These are phyloP conservation scores for Phoenix dactylifera DNA, from an alignment of 176 grass and related monocot genomes.

Conservation along the genomic window DNA sequence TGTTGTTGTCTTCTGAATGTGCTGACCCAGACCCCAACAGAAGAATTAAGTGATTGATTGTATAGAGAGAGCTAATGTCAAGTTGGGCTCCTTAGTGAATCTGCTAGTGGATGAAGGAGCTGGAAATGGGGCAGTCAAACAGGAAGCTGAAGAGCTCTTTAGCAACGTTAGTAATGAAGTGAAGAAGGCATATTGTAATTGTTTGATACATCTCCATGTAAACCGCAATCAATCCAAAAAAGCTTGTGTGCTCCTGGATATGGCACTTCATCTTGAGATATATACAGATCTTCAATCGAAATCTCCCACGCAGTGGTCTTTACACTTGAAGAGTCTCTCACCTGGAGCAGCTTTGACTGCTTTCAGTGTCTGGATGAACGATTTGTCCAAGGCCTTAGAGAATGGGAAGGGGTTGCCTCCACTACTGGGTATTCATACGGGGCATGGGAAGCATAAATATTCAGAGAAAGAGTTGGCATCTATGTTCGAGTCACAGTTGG, in stretches of 20 bases:
- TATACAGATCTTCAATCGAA: slow-evolving; percentile 59
- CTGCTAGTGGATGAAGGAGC: slow-evolving; percentile 33
- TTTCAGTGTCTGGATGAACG: slow-evolving; percentile 70
- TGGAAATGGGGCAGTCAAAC: slow-evolving; percentile 35
- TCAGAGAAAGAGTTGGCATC: slow-evolving; percentile 40
- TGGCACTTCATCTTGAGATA: slow-evolving; percentile 51
- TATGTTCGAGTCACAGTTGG: slow-evolving; percentile 52
- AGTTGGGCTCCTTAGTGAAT: slow-evolving; percentile 52
- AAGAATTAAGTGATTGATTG: slow-evolving; percentile 72
- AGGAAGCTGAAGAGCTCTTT: slow-evolving; percentile 39
- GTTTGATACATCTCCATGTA: slow-evolving; percentile 69
- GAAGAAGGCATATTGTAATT: slow-evolving; percentile 75
- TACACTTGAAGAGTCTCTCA: slow-evolving; percentile 72
- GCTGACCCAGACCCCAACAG: slow-evolving; percentile 27
- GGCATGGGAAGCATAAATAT: slow-evolving; percentile 68
- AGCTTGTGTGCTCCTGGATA: slow-evolving; percentile 51
- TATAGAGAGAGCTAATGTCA: slow-evolving; percentile 40
- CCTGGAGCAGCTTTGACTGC: slow-evolving; percentile 52
- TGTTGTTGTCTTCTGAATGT: slow-evolving; percentile 74
- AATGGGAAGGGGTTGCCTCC: slow-evolving; percentile 55
- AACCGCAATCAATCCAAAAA: slow-evolving; percentile 54
- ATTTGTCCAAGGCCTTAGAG: slow-evolving; percentile 47
- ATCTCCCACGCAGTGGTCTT: slow-evolving; percentile 63
- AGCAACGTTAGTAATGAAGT: slow-evolving; percentile 31
- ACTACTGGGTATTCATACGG: slow-evolving; percentile 68